A percentile compares a stretch with the other conserved stretches of the same genome.
These are phyloP conservation scores for Geranium rotundifolium DNA, from an alignment of 345 rosid species.

Conservation along the genomic window DNA sequence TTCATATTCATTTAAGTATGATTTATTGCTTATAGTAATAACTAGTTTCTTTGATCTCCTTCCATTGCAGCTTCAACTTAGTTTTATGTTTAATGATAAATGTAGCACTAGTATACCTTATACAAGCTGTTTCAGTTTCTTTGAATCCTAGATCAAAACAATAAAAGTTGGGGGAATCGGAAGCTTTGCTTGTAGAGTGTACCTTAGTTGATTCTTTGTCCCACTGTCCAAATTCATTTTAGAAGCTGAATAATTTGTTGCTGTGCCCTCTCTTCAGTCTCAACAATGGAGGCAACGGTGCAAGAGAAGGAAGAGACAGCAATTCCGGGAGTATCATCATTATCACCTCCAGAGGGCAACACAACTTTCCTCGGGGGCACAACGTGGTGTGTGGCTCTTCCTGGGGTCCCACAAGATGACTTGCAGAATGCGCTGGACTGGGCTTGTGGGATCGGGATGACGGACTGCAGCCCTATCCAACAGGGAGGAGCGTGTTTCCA, in stretches of 20 bases:
- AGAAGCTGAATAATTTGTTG: not conserved
- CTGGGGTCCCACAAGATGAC: slow-evolving; percentile 60
- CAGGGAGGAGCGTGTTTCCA: slow-evolving; percentile 60
- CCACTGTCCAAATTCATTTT: too few species aligned
- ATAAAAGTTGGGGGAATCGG: not conserved
- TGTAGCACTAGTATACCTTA: too few species aligned
- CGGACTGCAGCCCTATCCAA: slow-evolving; percentile 59
- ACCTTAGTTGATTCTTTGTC: not conserved
- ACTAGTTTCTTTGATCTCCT: too few species aligned
- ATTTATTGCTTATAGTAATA: too few species aligned
- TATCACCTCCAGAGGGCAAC: slow-evolving; percentile 78
- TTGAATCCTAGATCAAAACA: too few species aligned
- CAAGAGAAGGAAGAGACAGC: slow-evolving; percentile 38
- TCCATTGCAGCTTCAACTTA: too few species aligned
- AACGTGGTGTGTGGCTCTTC: slow-evolving; percentile 73
- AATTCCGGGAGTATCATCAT: slow-evolving; percentile 18
- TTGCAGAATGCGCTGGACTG: slow-evolving; percentile 84
- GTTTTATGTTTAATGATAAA: too few species aligned
- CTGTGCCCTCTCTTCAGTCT: not conserved
- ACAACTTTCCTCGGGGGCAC: slow-evolving; percentile 69
- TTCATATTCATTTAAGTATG: too few species aligned
- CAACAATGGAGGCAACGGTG: slow-evolving; percentile 9
- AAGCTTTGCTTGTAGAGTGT: not conserved
- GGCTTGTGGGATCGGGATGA: slow-evolving; percentile 88
- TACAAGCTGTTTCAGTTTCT: too few species aligned